These are phyloP conservation scores for Penicillium turbatum DNA, from an alignment of 495 filamentous ascomycete species.

Conservation along the genomic window DNA sequence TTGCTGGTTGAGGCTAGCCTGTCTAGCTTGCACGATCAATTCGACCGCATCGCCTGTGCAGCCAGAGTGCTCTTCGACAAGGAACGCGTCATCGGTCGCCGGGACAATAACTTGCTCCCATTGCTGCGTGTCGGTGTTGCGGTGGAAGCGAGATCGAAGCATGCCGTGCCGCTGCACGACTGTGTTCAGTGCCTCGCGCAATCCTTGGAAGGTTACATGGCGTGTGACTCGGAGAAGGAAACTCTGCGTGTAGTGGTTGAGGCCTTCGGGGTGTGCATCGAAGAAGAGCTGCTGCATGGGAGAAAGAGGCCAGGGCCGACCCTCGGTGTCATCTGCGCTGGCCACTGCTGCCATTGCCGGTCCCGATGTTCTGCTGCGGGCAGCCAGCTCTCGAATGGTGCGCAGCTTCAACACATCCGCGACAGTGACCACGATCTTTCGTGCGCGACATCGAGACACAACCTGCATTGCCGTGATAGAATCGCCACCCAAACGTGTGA, in stretches of 20 bases:
- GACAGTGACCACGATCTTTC: conserved; percentile 11
- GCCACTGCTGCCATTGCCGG: neutral
- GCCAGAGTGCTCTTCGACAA: neutral
- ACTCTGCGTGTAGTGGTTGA: neutral
- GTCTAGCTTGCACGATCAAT: neutral
- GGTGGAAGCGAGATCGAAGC: neutral
- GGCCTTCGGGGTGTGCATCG: neutral
- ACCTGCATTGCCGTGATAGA: conserved; percentile 41
- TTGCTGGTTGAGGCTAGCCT: neutral
- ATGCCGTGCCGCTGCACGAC: neutral
- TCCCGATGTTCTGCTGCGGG: neutral
- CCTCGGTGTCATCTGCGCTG: neutral
- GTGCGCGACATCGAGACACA: neutral
- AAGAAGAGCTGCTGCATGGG: neutral
- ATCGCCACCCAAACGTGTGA: conserved; percentile 45
- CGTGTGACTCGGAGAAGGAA: neutral
- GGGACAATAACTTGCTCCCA: neutral
- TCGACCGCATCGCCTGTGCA: neutral
- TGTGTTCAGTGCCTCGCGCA: neutral
- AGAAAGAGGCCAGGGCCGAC: neutral
- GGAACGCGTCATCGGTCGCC: neutral
- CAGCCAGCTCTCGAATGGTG: neutral
- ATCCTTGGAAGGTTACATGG: neutral
- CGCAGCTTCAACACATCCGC: neutral
- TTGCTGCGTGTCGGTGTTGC: neutral